A percentile compares a stretch with the other conserved stretches of the same genome.
Conservation (phyloP, 768 basidiomycete genomes). For the Asterophora lycoperdoides region DNA sequence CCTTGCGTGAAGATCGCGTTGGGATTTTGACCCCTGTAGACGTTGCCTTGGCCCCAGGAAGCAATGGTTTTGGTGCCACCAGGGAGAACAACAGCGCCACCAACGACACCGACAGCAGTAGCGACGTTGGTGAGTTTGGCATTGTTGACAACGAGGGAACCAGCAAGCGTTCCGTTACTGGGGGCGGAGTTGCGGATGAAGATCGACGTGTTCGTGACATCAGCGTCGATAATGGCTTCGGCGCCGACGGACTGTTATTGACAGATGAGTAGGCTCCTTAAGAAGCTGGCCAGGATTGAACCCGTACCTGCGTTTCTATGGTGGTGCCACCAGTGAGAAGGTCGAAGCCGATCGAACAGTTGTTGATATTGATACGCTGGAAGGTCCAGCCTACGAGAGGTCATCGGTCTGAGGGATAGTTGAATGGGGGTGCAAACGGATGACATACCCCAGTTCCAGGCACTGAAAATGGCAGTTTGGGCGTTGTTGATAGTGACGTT, state of each 20-base stretch:
- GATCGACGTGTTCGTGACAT: constrained; percentile 54
- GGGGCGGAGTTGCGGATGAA: constrained; percentile 52
- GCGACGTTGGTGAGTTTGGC: constrained; percentile 55
- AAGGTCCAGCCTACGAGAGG: constrained; percentile 41
- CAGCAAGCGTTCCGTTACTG: constrained; percentile 43
- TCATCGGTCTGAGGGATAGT: background rate
- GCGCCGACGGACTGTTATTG: constrained; percentile 48
- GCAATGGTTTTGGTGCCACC: constrained; percentile 61
- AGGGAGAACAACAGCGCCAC: constrained; percentile 47
- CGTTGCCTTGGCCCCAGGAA: constrained; percentile 77
- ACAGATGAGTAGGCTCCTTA: background rate
- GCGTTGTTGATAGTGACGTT: constrained; percentile 58
- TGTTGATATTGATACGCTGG: constrained; percentile 39
- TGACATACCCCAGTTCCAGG: constrained; percentile 47
- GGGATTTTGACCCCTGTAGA: constrained; percentile 51
- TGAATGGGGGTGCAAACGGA: too few relatives aligned
- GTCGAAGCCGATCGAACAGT: constrained; percentile 53
- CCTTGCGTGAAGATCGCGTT: constrained; percentile 47
- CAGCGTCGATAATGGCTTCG: constrained; percentile 61
- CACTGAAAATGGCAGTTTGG: constrained; percentile 38
- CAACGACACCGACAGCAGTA: constrained; percentile 53
- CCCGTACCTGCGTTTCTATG: constrained; percentile 34
- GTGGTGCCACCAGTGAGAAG: constrained; percentile 46
- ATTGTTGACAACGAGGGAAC: constrained; percentile 66
- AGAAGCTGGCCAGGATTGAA: too few relatives aligned